Evolutionary conservation across 257 asterid species (phyloP).

Genomic region (Salvia hispanica): DNA sequence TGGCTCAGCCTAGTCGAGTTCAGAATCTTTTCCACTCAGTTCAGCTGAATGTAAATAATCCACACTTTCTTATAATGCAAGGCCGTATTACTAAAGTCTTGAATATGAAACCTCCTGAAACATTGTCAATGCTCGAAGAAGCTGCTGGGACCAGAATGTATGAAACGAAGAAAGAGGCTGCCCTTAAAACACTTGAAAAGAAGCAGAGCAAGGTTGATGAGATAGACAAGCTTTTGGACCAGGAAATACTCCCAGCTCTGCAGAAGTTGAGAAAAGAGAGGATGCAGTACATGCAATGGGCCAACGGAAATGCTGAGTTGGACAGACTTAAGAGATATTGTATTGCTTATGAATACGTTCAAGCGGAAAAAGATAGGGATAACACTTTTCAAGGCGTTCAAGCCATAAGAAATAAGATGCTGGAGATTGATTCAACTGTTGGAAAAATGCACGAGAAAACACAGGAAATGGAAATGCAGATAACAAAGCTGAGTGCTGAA

Average conservation of each 20-base stretch:
- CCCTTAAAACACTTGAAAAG: constrained; percentile 96
- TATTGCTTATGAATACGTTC: constrained; percentile 86
- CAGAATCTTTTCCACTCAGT: constrained; percentile 99
- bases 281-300: constrained; percentile 99
- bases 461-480: constrained; percentile 69
- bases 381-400: constrained; percentile 69
- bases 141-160: constrained; percentile 99
- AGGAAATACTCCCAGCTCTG: constrained; percentile 93
- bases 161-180: constrained; percentile 96
- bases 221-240: constrained; percentile 95
- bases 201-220: constrained; percentile 96
- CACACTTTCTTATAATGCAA: constrained; percentile 99
- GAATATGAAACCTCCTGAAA: constrained; percentile 99
- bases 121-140: constrained; percentile 97
- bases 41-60: constrained; percentile 96
- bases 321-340: constrained; percentile 92
- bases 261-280: constrained; percentile 91
- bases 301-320: constrained; percentile 88
- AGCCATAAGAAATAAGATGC: constrained; percentile 59
- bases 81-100: constrained; percentile 96
- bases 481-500: constrained; percentile 61
- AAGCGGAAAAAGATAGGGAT: constrained; percentile 76
- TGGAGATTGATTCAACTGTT: constrained; percentile 52
- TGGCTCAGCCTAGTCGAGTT: constrained; percentile 97
- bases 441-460: constrained; percentile 61